Evolutionary conservation across 208 protist species (phyloP), one percentile per base, ranked within the genome.

Genomic region (Lotmaria passim): DNA sequence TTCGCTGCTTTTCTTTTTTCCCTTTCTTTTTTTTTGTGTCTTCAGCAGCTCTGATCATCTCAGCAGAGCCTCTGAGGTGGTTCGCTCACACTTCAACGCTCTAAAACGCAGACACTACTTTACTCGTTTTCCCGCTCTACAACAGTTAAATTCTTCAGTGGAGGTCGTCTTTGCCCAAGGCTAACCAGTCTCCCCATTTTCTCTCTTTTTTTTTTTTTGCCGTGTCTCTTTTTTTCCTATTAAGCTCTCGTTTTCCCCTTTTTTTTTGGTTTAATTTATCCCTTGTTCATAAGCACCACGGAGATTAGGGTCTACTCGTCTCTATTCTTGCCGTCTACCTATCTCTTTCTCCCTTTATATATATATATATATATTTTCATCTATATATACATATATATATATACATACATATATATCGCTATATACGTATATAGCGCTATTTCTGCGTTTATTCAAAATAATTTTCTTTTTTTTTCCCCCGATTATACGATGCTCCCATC

Each of bases 231-330:
- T 57, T 17, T 6, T n/a, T 17, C 3, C n/a, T n/a, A 24, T 44
- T 39, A 36, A 36, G 26, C 34, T 51, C 21, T 53, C 47, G 34
- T 43, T 62, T 61, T 50, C 43, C 26, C 8, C 64, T 64, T 63
- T 73, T 75, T 48, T 48, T 56, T 75, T 56, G 66, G 19, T 36
- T 38, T 70, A 33, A 33, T 43, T 24, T 61, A 7, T 48, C 44
- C 44, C 7, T 21, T 48, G 15, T 53, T 7, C 47, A 36, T 33
- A 17, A 36, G 36, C 12, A 7, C 12, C 41, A 21, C 41, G 41
- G n/a, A 26, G 15, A 7, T 5, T 39, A 12, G 51, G 0, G 31
- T 21, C 14, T 57, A 36, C 24, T 39, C 51, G 12, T 57, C 28
- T 57, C 41, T 57, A 15, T 21, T 39, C 19, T 57, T 11, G 26